These are phyloP conservation scores for Phalaenopsis aphrodite DNA, from an alignment of 106 monocot species.

Conservation along the genomic window DNA sequence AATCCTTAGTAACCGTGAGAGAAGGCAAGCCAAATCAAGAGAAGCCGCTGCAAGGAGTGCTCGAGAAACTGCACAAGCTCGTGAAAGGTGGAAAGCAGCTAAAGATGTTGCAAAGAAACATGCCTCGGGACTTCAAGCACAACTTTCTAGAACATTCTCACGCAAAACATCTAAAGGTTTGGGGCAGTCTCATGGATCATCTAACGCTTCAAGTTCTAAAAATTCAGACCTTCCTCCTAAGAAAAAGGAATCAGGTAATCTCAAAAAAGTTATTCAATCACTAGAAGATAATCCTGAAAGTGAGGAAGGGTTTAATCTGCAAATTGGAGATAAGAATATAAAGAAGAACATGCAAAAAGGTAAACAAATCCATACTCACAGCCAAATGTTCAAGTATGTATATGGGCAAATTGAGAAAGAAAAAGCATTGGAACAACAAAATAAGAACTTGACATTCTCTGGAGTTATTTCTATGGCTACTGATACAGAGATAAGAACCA, in stretches of 20 bases:
- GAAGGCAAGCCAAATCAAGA: constrained; percentile 77
- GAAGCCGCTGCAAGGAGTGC: constrained; percentile 84
- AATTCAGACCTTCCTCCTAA: constrained; percentile 12
- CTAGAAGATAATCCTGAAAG: constrained; percentile 50
- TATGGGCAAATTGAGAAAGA: constrained; percentile 97
- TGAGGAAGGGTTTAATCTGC: constrained; percentile 51
- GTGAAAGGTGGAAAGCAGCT: constrained; percentile 81
- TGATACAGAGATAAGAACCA: constrained; percentile 41
- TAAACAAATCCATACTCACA: constrained; percentile 72
- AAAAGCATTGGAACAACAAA: constrained; percentile 58
- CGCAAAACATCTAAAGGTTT: constrained; percentile 36
- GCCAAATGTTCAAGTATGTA: constrained; percentile 89
- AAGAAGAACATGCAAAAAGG: constrained; percentile 50
- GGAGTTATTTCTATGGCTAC: constrained; percentile 72
- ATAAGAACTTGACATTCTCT: constrained; percentile 76
- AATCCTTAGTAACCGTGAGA: constrained; percentile 61
- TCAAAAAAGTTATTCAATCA: constrained; percentile 45
- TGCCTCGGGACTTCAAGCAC: constrained; percentile 47
- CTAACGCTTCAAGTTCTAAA: constrained; percentile 2
- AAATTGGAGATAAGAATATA: constrained; percentile 69
- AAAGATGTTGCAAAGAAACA: constrained; percentile 77
- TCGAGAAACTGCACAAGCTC: constrained; percentile 75
- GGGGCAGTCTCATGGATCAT: constrained; percentile 3
- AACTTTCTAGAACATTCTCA: constrained; percentile 68
- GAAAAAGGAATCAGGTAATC: constrained; percentile 43